Evolutionary conservation across 2,329 filamentous ascomycete genomes (phyloP).

Genomic region (Aspergillus neotritici): DNA sequence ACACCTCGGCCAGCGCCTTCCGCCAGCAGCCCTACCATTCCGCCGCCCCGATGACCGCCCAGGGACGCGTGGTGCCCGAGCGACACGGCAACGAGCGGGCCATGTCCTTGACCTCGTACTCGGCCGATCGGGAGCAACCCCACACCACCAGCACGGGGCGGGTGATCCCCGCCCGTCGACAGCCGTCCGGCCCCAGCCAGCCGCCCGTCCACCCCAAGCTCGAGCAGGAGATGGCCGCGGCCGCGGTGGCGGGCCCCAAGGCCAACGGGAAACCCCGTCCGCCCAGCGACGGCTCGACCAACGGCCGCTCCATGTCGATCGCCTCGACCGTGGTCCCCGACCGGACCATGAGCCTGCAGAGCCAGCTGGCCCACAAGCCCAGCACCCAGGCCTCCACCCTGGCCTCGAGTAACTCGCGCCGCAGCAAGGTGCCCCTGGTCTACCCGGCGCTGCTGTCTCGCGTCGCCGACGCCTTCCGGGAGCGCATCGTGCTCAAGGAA

Average conservation of each 20-base stretch:
- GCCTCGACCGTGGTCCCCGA: constrained; percentile 63
- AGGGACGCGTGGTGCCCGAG: constrained; percentile 86
- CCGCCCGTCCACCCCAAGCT: constrained; percentile 18
- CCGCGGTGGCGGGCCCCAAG: constrained; percentile 49
- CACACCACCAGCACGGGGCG: constrained; percentile 86
- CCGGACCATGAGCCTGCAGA: constrained; percentile 53
- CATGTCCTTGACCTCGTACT: constrained; percentile 90
- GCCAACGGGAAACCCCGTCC: constrained; percentile 29
- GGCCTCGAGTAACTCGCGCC: constrained; percentile 57
- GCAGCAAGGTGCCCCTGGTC: constrained; percentile 67
- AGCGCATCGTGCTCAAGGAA: constrained; percentile 78
- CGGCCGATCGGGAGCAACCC: constrained; percentile 66
- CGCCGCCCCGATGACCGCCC: constrained; percentile 70
- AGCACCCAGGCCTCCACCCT: constrained; percentile 46
- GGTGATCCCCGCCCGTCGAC: constrained; percentile 72
- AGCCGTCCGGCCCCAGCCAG: constrained; percentile 49
- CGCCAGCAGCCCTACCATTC: constrained; percentile 68
- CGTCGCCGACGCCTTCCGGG: constrained; percentile 86
- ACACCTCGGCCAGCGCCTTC: constrained; percentile 67
- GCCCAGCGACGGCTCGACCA: constrained; percentile 40
- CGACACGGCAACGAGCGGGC: constrained; percentile 87
- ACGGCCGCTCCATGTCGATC: constrained; percentile 78
- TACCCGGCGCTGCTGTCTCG: constrained; percentile 92
- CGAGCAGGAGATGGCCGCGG: constrained; percentile 27
- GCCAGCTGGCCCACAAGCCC: constrained; percentile 46